phyloP scores from a whole-genome alignment of 1,139 yeast genomes.

The Magnusiomyces paraingens region DNA sequence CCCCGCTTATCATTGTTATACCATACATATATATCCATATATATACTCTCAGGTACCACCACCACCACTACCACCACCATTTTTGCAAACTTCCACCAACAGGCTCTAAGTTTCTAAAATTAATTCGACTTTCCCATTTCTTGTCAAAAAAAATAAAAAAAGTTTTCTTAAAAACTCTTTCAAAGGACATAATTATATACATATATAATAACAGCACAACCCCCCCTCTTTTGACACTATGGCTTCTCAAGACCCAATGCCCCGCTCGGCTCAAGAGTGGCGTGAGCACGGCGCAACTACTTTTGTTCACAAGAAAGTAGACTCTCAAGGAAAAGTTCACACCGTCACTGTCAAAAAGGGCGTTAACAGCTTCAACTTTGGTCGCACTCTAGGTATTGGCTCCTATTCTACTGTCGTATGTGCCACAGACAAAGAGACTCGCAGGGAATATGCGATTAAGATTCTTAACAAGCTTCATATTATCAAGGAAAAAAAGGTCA shows the following conservation, averaged over 20 bases:
- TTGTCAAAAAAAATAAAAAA: no score
- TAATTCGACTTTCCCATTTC: no score
- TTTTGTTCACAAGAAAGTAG: constrained; percentile 40
- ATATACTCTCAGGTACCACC: no score
- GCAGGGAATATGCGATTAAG: constrained; percentile 78
- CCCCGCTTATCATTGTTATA: no score
- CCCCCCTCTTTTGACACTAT: no score
- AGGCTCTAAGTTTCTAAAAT: no score
- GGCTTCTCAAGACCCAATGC: constrained; percentile 4
- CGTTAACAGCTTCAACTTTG: constrained; percentile 82
- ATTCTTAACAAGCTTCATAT: constrained; percentile 89
- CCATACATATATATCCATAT: no score
- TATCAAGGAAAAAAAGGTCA: constrained; percentile 88
- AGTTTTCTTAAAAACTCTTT: no score
- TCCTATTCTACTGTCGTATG: constrained; percentile 90
- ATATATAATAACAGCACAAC: no score
- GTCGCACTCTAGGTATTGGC: constrained; percentile 88
- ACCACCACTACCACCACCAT: no score
- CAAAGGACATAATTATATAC: no score
- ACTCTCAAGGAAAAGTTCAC: constrained; percentile 41
- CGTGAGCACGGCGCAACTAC: constrained; percentile 48
- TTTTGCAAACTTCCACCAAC: no score
- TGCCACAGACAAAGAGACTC: constrained; percentile 72
- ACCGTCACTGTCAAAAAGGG: constrained; percentile 42
- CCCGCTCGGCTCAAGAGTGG: constrained; percentile 27